Percentiles rank a stretch among this genome's conserved stretches.
phyloP scores from a whole-genome alignment of 331 rosid species.

The Cucumis variabilis region DNA sequence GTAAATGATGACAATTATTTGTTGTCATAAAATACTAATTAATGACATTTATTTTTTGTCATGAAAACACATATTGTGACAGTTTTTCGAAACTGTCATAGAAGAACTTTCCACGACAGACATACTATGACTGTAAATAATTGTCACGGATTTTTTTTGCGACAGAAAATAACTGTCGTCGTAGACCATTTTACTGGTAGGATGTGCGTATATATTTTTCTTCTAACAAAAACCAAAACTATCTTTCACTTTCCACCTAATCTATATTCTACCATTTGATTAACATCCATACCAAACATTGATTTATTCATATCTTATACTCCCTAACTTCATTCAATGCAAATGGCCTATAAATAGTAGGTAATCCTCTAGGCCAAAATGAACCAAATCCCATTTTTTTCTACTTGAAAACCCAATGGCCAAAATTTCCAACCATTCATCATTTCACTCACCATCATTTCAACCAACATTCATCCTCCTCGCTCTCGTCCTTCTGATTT shows the following conservation, averaged over 20 bases:
- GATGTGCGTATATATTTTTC: no score
- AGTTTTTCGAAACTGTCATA: no score
- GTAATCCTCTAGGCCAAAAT: neutral
- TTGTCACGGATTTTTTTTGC: no score
- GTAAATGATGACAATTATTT: no score
- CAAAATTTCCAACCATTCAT: neutral
- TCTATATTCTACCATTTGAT: neutral
- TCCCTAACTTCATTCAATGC: neutral
- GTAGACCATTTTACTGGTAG: no score
- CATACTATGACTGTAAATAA: no score
- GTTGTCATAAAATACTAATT: no score
- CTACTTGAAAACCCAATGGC: neutral
- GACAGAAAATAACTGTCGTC: no score
- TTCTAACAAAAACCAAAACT: no score
- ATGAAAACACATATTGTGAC: no score
- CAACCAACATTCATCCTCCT: neutral
- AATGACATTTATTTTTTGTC: no score
- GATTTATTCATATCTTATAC: neutral
- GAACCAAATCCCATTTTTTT: neutral
- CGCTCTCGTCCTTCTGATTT: neutral
- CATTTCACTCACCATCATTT: neutral
- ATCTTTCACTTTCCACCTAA: neutral
- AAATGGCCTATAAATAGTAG: neutral
- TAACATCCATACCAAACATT: neutral
- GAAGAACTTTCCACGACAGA: no score